phyloP scores from a whole-genome alignment of 2,329 filamentous ascomycete genomes.

The Epichloe bromicola region DNA sequence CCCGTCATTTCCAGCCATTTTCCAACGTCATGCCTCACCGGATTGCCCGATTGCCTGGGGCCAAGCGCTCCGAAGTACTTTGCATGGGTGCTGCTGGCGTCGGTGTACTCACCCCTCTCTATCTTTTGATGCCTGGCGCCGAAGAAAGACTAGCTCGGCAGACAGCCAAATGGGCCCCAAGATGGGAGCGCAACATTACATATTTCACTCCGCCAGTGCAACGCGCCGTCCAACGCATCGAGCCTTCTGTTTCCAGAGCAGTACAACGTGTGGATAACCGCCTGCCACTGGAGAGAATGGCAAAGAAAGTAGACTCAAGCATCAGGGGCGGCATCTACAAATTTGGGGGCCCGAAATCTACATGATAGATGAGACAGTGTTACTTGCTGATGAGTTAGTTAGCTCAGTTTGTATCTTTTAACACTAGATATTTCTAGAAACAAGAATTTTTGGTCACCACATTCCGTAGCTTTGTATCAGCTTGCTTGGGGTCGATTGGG shows the following conservation, averaged over 20 bases:
- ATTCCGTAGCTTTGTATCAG: too few relatives aligned
- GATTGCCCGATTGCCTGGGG: constrained; percentile 34
- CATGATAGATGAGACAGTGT: not conserved
- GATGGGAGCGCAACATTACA: constrained; percentile 45
- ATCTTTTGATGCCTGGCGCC: constrained; percentile 42
- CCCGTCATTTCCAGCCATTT: too few relatives aligned
- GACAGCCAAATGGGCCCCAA: constrained; percentile 44
- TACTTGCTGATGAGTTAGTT: too few relatives aligned
- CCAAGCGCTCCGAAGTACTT: constrained; percentile 35
- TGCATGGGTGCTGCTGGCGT: constrained; percentile 42
- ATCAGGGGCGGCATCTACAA: constrained; percentile 34
- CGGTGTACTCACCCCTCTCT: constrained; percentile 41
- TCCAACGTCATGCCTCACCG: constrained; percentile 31
- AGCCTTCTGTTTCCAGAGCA: constrained; percentile 32
- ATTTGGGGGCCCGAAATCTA: constrained; percentile 14
- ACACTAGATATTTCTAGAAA: too few relatives aligned
- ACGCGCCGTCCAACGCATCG: constrained; percentile 33
- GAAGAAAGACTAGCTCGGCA: constrained; percentile 40
- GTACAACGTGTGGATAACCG: constrained; percentile 32
- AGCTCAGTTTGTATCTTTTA: too few relatives aligned
- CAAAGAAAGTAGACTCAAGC: constrained; percentile 32
- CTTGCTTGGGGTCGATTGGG: too few relatives aligned
- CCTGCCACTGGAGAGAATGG: constrained; percentile 37
- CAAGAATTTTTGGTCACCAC: too few relatives aligned
- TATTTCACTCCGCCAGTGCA: constrained; percentile 37